Evolutionary conservation across 2,329 filamentous ascomycete genomes (phyloP).

Genomic region (Talaromyces verruculosus): DNA sequence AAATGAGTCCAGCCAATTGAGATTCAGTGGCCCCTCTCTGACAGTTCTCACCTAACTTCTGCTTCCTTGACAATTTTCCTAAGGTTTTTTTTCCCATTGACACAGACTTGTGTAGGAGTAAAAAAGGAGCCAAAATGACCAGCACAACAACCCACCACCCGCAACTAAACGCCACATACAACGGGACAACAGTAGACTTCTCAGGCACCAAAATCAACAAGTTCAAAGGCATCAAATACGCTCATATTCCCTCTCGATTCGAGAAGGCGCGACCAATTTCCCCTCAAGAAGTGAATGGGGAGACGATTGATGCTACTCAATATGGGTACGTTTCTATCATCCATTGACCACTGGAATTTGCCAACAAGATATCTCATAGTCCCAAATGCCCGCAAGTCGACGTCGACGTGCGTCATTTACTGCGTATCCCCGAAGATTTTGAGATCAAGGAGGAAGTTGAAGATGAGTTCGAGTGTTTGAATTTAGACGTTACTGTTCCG

Average conservation of each 20-base stretch:
- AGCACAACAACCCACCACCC: constrained; percentile 28
- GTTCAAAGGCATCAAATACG: constrained; percentile 37
- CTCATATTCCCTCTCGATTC: constrained; percentile 32
- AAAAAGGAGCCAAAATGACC: constrained; percentile 25
- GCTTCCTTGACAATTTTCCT: neutral
- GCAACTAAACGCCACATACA: constrained; percentile 31
- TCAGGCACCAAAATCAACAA: constrained; percentile 27
- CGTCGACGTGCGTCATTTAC: constrained; percentile 46
- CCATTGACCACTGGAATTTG: neutral
- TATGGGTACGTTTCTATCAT: constrained; percentile 29
- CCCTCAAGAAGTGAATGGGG: constrained; percentile 26
- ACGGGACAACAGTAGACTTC: constrained; percentile 25
- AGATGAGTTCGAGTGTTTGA: constrained; percentile 48
- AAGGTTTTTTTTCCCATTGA: too few species aligned
- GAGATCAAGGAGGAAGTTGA: constrained; percentile 33
- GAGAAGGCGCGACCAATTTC: constrained; percentile 30
- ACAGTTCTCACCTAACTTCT: neutral
- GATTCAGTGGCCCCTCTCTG: neutral
- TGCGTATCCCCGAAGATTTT: constrained; percentile 43
- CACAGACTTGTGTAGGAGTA: too few species aligned
- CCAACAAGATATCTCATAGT: constrained; percentile 25
- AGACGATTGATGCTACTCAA: constrained; percentile 36
- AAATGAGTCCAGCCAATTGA: neutral
- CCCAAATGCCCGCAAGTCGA: constrained; percentile 46
- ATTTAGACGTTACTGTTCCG: constrained; percentile 43